Conservation (phyloP, 2,329 filamentous ascomycete genomes). For the Hymenoscyphus linearis region DNA sequence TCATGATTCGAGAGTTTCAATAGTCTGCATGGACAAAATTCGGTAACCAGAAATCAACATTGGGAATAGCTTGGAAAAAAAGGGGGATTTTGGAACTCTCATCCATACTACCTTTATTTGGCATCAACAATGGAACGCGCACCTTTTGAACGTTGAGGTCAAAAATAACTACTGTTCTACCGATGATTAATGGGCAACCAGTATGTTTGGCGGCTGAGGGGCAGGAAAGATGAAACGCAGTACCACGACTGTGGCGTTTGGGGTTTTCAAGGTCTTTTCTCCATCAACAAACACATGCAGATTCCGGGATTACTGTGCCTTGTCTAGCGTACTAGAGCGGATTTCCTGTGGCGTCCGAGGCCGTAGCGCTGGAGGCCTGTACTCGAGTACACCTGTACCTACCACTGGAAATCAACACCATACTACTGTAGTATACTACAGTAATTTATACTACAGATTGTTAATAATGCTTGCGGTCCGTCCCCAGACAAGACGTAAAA, state of each 20-base stretch:
- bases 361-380: too few relatives aligned
- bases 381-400: too few relatives aligned
- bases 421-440: too few relatives aligned
- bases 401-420: too few relatives aligned
- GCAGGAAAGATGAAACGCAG: background rate
- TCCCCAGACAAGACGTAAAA: too few relatives aligned
- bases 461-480: too few relatives aligned
- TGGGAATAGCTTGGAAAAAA: background rate
- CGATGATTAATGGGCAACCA: background rate
- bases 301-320: background rate
- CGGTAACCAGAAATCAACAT: background rate
- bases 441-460: too few relatives aligned
- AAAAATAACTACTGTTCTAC: background rate
- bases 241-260: background rate
- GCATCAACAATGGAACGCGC: background rate
- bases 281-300: background rate
- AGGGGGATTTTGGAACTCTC: background rate
- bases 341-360: too few relatives aligned
- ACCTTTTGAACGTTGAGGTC: background rate
- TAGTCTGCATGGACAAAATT: background rate
- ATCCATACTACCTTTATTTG: background rate
- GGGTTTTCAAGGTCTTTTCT: background rate
- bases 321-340: background rate
- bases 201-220: background rate
- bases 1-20: background rate